These are phyloP conservation scores for Lichtheimia ramosa DNA, from an alignment of 371 early-diverging fungal genomes.

Conservation along the genomic window DNA sequence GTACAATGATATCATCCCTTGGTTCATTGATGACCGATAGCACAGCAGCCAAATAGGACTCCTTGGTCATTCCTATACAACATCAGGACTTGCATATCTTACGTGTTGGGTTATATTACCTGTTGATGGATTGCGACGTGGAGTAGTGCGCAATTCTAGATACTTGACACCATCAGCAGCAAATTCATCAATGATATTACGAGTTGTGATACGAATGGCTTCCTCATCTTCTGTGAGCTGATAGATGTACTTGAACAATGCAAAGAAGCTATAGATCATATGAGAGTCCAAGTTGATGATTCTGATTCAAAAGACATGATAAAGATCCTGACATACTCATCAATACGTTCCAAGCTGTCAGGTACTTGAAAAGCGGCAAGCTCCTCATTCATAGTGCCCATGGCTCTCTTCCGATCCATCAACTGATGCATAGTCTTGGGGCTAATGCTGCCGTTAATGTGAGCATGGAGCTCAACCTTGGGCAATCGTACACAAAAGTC, in stretches of 20 bases:
- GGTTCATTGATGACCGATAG: slow-evolving; percentile 35
- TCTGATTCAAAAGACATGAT: no score
- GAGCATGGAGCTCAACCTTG: slow-evolving; percentile 66
- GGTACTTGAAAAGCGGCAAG: slow-evolving; percentile 37
- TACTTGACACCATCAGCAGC: slow-evolving; percentile 54
- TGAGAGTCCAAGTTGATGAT: no score
- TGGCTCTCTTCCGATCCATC: slow-evolving; percentile 37
- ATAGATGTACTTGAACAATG: slow-evolving; percentile 57
- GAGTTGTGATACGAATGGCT: slow-evolving; percentile 40
- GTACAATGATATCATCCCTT: slow-evolving; percentile 41
- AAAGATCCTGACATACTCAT: slow-evolving; percentile 41
- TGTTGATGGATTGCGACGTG: slow-evolving; percentile 45
- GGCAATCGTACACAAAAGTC: slow-evolving; percentile 47
- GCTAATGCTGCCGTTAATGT: slow-evolving; percentile 61
- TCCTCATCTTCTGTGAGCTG: slow-evolving; percentile 54
- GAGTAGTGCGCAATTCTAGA: slow-evolving; percentile 63
- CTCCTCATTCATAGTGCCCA: slow-evolving; percentile 28
- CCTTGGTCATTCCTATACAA: slow-evolving; percentile 52
- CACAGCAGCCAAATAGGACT: slow-evolving; percentile 50
- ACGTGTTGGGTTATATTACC: slow-evolving; percentile 19
- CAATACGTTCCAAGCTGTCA: slow-evolving; percentile 28
- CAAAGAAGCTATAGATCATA: slow-evolving; percentile 48
- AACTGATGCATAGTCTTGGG: slow-evolving; percentile 45
- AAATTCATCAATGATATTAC: slow-evolving; percentile 56
- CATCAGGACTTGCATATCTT: neutral